A percentile compares a stretch with the other conserved stretches of the same genome.
Conservation (phyloP, 1,139 yeast species). For the Candida sojae region DNA sequence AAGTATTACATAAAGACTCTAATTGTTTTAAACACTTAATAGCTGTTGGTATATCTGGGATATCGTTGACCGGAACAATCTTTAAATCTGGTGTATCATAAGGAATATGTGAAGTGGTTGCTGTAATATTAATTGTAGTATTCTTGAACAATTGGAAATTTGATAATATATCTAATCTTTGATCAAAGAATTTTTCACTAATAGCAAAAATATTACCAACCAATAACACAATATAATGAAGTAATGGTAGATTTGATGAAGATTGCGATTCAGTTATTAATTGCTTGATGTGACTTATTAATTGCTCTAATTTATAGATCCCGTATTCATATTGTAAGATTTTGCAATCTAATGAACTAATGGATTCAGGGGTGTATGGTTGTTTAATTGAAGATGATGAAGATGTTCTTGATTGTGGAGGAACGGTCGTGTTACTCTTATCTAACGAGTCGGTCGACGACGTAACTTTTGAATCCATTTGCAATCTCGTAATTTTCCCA, state of each 20-base stretch:
- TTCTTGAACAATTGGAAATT: constrained; percentile 41
- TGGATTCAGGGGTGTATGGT: constrained; percentile 8
- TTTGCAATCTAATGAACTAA: constrained; percentile 16
- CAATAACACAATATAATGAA: constrained; percentile 41
- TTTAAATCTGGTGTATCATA: constrained; percentile 38
- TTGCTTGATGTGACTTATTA: constrained; percentile 21
- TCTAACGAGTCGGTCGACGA: background rate
- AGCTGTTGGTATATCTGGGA: constrained; percentile 32
- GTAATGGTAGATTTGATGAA: constrained; percentile 22
- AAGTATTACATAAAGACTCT: constrained; percentile 35
- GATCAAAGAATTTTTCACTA: constrained; percentile 46
- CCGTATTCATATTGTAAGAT: constrained; percentile 45
- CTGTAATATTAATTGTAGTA: constrained; percentile 31
- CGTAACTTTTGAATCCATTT: background rate
- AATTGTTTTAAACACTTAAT: constrained; percentile 38
- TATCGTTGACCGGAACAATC: constrained; percentile 30
- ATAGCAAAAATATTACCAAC: constrained; percentile 51
- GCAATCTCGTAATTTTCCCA: background rate
- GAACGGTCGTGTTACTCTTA: constrained; percentile 2
- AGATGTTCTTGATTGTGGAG: background rate
- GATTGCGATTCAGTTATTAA: constrained; percentile 8
- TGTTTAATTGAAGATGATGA: constrained; percentile 2
- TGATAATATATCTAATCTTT: constrained; percentile 43
- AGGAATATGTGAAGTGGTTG: constrained; percentile 40
- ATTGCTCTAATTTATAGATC: constrained; percentile 30